Base-by-base conservation (phyloP, 495 filamentous ascomycete genomes). In the Penicillium pulvis region DNA sequence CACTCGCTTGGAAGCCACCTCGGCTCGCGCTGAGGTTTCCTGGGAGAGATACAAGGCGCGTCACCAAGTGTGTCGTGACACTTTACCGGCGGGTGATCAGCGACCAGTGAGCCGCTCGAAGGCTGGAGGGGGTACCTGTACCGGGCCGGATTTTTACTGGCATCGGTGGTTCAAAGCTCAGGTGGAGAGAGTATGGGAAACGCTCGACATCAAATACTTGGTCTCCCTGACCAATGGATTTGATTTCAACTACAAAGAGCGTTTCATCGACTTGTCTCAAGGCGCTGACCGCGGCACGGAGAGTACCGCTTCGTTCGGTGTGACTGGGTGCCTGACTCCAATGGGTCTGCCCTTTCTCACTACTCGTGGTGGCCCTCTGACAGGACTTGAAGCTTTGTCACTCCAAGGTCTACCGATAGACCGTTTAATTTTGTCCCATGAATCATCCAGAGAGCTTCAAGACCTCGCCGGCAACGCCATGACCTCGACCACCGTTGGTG, bases 381-480 rank as follows among this genome's bases (percentile, higher is more conserved):
- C 80, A 45, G 89, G 90, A 1, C 74, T 80, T 14, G 90, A 95
- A 72, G 75, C 81, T 6, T 75, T 94, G 16, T 67, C 74, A 8
- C 73, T 95, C 23, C 91, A 95, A 71, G 91, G 90, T 0, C 67
- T 96, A 39, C 87, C 90, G 0, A 62, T 88, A 4, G 69, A 86
- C 39, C 77, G 80, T 16, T 68, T 94, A 14, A 70, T 86, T 1
- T 71, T 93, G 6, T 86, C 83, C 1, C 77, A 77, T 35, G 87
- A 94, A 62, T 83, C 77, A 0, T 80, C 89, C 41, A 73, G 75
- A 10, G 78, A 94, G 28, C 74, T 91, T 8, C 84, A 86, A 51
- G 83, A 92, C 57, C 76, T 96, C 6, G 89, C 88, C 3, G 91
- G 91, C 0, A 96, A 96, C 66, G 91, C 91, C 1, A 96, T 96